These are phyloP conservation scores for Aspergillus caelatus DNA, from an alignment of 2,329 filamentous ascomycete genomes.

Conservation along the genomic window DNA sequence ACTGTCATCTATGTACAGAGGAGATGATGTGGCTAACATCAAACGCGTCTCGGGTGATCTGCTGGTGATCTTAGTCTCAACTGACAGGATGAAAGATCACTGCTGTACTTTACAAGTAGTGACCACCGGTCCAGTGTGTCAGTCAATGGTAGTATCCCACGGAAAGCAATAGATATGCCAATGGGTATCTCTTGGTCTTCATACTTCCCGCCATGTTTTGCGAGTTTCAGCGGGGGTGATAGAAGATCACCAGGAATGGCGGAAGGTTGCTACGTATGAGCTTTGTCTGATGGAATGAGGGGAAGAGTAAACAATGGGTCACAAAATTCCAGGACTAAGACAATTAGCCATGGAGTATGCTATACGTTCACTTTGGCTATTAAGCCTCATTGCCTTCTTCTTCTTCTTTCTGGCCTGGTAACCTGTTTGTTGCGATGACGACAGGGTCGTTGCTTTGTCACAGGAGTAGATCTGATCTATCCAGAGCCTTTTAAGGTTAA, in stretches of 20 bases:
- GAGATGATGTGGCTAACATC: background rate
- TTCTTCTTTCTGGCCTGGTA: background rate
- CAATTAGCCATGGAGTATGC: background rate
- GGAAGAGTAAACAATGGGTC: background rate
- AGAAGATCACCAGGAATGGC: background rate
- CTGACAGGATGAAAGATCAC: background rate
- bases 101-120: background rate
- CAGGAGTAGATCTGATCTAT: background rate
- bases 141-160: background rate
- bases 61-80: constrained; percentile 1
- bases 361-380: background rate
- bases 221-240: background rate
- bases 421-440: background rate
- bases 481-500: background rate
- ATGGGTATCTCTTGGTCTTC: background rate
- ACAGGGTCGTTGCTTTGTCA: background rate
- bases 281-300: background rate
- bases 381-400: background rate
- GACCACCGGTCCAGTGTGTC: background rate
- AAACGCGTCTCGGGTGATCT: constrained; percentile 1
- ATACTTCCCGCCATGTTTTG: background rate
- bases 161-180: background rate
- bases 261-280: background rate
- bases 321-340: background rate
- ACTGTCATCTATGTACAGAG: background rate